Percentiles rank a stretch among this genome's conserved stretches.
phyloP scores from a whole-genome alignment of 495 filamentous ascomycete species.

The Podospora didyma region DNA sequence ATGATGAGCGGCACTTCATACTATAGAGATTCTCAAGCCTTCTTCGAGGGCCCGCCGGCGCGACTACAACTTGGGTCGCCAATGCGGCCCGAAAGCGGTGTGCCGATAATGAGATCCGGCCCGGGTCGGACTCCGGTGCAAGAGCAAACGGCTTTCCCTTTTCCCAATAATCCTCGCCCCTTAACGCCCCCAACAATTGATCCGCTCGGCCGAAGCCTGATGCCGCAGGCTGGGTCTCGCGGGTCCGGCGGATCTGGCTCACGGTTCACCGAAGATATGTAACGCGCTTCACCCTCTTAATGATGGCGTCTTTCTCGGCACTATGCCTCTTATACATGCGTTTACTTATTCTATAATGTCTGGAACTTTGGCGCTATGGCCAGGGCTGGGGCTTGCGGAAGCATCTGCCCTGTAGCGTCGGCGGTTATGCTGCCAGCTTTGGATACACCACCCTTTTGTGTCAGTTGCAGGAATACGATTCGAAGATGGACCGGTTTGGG shows the following conservation, averaged over 20 bases:
- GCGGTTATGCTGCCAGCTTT: constrained; percentile 5
- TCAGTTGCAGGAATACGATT: neutral
- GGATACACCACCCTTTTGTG: constrained; percentile 10
- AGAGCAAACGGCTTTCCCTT: constrained; percentile 36
- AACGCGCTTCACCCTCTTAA: constrained; percentile 13
- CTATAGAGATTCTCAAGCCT: constrained; percentile 46
- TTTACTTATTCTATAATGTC: constrained; percentile 25
- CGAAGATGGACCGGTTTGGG: neutral
- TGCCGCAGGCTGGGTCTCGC: constrained; percentile 44
- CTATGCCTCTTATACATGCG: constrained; percentile 13
- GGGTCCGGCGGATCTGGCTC: constrained; percentile 41
- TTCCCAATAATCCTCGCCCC: constrained; percentile 14
- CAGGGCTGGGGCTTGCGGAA: constrained; percentile 3
- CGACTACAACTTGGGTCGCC: constrained; percentile 40
- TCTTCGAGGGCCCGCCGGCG: constrained; percentile 31
- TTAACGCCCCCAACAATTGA: constrained; percentile 31
- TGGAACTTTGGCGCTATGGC: constrained; percentile 12
- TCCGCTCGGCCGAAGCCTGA: constrained; percentile 41
- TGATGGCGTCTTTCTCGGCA: neutral
- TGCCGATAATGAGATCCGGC: constrained; percentile 40
- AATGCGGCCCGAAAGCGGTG: constrained; percentile 44
- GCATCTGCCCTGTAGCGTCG: constrained; percentile 3
- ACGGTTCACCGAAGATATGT: constrained; percentile 52
- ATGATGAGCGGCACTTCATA: constrained; percentile 43
- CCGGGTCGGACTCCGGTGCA: constrained; percentile 41